Conservation (phyloP, 306 rosid genomes). For the Vigna hirtella region DNA sequence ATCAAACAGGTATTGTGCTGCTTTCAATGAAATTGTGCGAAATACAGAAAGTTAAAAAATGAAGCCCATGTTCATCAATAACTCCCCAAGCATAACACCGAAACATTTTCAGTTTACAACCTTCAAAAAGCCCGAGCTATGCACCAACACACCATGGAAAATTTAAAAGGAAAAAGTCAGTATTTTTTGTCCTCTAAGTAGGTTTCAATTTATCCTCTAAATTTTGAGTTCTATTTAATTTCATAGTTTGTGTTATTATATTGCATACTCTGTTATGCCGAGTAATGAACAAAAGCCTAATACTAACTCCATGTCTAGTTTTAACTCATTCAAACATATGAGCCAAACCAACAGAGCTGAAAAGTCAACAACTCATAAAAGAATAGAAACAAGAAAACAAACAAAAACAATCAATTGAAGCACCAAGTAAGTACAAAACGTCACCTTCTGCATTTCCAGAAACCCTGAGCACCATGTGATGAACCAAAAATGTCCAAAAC, state of each 20-base stretch:
- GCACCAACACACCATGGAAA: background rate
- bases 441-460: slow-evolving; percentile 46
- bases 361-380: background rate
- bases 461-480: slow-evolving; percentile 37
- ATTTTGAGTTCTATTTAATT: background rate
- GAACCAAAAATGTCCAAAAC: slow-evolving; percentile 31
- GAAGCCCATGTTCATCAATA: background rate
- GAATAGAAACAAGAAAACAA: background rate
- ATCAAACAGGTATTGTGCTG: background rate
- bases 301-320: background rate
- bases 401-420: background rate
- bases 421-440: background rate
- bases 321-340: background rate
- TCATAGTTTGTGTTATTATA: background rate
- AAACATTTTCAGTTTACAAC: background rate
- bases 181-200: background rate
- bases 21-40: slow-evolving; percentile 2
- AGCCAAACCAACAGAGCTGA: background rate
- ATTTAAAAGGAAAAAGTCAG: background rate
- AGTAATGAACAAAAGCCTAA: background rate
- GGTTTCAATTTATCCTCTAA: background rate
- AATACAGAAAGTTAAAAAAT: background rate
- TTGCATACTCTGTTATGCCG: background rate
- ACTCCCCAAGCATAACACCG: background rate
- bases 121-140: background rate